Conservation (phyloP, 352 stramenopile genomes). For the Phytophthora podocarpi region DNA sequence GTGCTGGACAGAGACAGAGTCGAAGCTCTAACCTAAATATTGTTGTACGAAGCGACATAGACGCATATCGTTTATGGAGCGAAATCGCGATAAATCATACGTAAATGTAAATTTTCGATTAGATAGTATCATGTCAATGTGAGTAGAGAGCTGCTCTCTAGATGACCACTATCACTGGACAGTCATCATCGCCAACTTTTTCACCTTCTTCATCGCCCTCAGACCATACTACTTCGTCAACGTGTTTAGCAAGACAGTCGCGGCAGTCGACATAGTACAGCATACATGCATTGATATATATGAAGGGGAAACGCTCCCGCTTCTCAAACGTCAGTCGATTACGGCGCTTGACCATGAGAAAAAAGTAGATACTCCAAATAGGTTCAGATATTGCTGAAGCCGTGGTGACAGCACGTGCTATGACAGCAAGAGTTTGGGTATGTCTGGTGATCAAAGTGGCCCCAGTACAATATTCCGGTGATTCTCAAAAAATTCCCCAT, state of each 20-base stretch:
- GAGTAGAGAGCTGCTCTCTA: too few species aligned
- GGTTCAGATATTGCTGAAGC: neutral
- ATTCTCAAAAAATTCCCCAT: neutral
- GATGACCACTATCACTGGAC: too few species aligned
- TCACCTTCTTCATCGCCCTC: too few species aligned
- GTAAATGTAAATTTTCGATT: too few species aligned
- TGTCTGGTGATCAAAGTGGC: neutral
- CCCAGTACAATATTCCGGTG: neutral
- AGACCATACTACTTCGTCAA: too few species aligned
- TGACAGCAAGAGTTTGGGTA: neutral
- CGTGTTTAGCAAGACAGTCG: slow-evolving; percentile 6
- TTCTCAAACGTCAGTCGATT: neutral
- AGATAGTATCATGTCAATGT: too few species aligned
- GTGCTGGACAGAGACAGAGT: too few species aligned
- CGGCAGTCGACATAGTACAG: neutral
- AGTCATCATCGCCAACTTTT: too few species aligned
- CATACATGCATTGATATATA: neutral
- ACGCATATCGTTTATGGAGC: too few species aligned
- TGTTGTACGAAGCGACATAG: too few species aligned
- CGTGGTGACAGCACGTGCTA: neutral
- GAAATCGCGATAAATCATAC: too few species aligned
- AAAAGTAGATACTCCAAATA: neutral
- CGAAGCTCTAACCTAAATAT: too few species aligned
- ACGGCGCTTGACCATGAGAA: neutral
- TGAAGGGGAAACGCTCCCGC: neutral